These are phyloP conservation scores for Dioszegia hungarica DNA, from an alignment of 768 basidiomycete genomes.

Conservation along the genomic window DNA sequence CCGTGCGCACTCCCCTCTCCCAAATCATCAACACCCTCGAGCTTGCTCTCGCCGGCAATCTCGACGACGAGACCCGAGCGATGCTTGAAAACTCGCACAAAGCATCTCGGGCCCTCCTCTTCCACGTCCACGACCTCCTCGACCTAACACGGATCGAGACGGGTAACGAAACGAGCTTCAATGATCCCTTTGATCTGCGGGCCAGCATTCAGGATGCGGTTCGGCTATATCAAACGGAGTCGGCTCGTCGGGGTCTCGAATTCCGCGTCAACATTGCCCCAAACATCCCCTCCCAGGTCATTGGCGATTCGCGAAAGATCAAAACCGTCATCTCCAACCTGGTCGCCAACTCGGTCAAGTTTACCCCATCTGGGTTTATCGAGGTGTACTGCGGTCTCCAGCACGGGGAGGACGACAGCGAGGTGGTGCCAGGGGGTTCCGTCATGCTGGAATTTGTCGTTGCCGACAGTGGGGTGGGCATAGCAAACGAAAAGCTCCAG, in stretches of 20 bases:
- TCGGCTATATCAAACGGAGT: conserved; percentile 62
- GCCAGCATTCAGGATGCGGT: conserved; percentile 61
- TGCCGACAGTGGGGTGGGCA: conserved; percentile 69
- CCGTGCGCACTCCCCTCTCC: conserved; percentile 56
- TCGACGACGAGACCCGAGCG: conserved; percentile 68
- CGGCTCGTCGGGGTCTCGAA: conserved; percentile 58
- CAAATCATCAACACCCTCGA: conserved; percentile 85
- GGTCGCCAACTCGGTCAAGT: conserved; percentile 76
- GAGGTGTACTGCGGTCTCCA: conserved; percentile 57
- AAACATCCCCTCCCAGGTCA: conserved; percentile 57
- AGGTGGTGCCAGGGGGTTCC: conserved; percentile 6
- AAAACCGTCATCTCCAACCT: conserved; percentile 71
- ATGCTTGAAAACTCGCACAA: conserved; percentile 68
- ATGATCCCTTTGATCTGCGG: conserved; percentile 68
- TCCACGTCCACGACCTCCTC: conserved; percentile 77
- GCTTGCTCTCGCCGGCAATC: conserved; percentile 68
- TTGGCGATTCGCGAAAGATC: conserved; percentile 71
- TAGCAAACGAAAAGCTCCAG: conserved; percentile 62
- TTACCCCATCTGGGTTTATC: conserved; percentile 61
- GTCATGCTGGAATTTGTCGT: conserved; percentile 64
- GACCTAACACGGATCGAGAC: conserved; percentile 73
- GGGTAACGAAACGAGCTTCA: conserved; percentile 68
- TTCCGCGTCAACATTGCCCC: conserved; percentile 59
- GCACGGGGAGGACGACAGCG: conserved; percentile 27
- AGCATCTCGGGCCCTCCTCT: conserved; percentile 69